Evolutionary conservation across 805 yeast genomes (phyloP), one percentile per base, ranked within the genome.

Genomic region (Pichia cephalocereana): DNA sequence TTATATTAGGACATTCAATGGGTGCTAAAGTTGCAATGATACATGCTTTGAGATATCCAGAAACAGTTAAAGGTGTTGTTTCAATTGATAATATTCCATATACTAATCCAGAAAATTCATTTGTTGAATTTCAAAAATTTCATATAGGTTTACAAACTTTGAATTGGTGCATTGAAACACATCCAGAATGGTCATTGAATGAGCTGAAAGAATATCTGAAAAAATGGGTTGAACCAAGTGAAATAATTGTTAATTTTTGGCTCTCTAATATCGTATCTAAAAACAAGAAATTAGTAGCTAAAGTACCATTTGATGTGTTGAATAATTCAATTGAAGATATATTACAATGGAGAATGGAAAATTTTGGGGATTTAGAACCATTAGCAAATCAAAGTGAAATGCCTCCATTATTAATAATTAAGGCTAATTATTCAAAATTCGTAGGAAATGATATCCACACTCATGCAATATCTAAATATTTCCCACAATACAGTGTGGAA

Each of bases 21-120:
- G 99, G 99, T 5, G 98, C 96, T 3, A 90, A 93, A 60, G 76
- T 89, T 0, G 96, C 85, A 14, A 87, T 93, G 96, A 83, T 88
- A 0, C 72, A 84, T 27, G 84, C 87, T 0, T 65, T 93, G 46
- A 68, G 85, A 46, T 70, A 76, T 38, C 91, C 91, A 0, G 75
- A 79, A 1, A 52, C 79, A 7, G 79, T 72, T 69, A 40, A 72
- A 75, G 73, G 63, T 80, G 54, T 79, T 79, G 32, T 72, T 82
- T 18, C 95, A 83, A 23, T 64, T 23, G 99, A 91, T 60, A 93
- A 90, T 60, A 82, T 95, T 0, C 98, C 99, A 0, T 77, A 59
- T 39, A 42, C 49, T 17, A 60, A 57, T 95, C 97, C 15, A 70
- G 50, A 45, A 41, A 56, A 57, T 18, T 43, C 57, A 10, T 50